Evolutionary conservation across 2,329 filamentous ascomycete genomes (phyloP), one percentile per base, ranked within the genome.

Genomic region (Fusarium chaquense): DNA sequence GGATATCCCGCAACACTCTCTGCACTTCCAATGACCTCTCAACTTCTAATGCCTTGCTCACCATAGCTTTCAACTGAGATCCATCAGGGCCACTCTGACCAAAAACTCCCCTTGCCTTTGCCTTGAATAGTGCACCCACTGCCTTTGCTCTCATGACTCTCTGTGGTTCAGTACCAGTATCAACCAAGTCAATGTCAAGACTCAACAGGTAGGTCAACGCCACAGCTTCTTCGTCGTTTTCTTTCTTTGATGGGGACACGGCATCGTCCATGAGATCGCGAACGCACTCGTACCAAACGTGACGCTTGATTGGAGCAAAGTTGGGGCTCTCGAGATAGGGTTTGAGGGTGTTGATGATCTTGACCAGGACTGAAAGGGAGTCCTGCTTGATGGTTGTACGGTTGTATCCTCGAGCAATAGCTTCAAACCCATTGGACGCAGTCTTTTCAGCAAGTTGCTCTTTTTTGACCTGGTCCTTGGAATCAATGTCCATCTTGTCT

Each of bases 401-500:
- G 65, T 79, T 83, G 64, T 88, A 88, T 3, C 85, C 84, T 15
- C 81, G 81, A 13, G 84, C 81, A 2, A 86, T 74, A 1, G 83
- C 85, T 70, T 87, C 84, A 4, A 89, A 69, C 0, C 82, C 86
- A n/a, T 82, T 83, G 38, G 81, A 82, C 1, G 82, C 81, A 8
- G 85, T 84, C 63, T 80, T 80, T 12, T 79, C 79, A 11, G 79
- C 77, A 1, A 81, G 66, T 38, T 84, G 80, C 36, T 84, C 83
- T 62, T 84, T 65, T 16, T 36, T 49, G 0, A 35, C 52, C 9
- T 62, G 58, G 10, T 65, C 62, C 20, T 65, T 83, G 22, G 83
- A 83, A 75, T 91, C 90, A 24, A 92, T 81, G 20, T 93, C 91
- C 91, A 93, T 93, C 58, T 84, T 84, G 66, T 91, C 88, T 46